These are phyloP conservation scores for Calonectria fujianensis DNA, from an alignment of 2,329 filamentous ascomycete species.

Conservation along the genomic window DNA sequence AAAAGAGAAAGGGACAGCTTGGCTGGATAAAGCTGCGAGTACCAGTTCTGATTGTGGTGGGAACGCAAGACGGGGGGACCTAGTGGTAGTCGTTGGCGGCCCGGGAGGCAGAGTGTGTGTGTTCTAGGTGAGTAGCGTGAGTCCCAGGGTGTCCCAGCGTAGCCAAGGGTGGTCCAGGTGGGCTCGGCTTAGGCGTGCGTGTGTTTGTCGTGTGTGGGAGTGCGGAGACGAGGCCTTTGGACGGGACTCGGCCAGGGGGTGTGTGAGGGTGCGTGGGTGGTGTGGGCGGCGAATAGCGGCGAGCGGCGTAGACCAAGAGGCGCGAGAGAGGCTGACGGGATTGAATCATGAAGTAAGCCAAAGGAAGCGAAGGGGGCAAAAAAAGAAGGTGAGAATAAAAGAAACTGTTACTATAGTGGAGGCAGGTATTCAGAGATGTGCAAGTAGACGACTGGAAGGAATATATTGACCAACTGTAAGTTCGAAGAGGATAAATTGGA, in stretches of 20 bases:
- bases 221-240: constrained; percentile 27
- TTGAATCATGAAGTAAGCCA: constrained; percentile 11
- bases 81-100: constrained; percentile 43
- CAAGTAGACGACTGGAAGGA: not conserved
- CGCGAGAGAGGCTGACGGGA: constrained; percentile 28
- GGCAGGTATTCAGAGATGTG: not conserved
- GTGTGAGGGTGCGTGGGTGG: constrained; percentile 8
- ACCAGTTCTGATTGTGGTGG: constrained; percentile 31
- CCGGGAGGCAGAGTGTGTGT: constrained; percentile 23
- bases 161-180: constrained; percentile 23
- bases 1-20: constrained; percentile 56
- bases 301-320: constrained; percentile 25
- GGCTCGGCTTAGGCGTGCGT: constrained; percentile 13
- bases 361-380: not conserved
- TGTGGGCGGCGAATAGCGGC: constrained; percentile 32
- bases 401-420: not conserved
- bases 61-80: constrained; percentile 48
- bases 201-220: constrained; percentile 25
- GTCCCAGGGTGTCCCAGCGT: constrained; percentile 28
- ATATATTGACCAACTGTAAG: not conserved
- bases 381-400: not conserved
- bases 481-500: not conserved
- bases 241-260: constrained; percentile 25
- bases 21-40: constrained; percentile 46
- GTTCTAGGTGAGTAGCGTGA: constrained; percentile 19